These are phyloP conservation scores for Astrocystis sublimbata DNA, from an alignment of 495 filamentous ascomycete genomes.

Conservation along the genomic window DNA sequence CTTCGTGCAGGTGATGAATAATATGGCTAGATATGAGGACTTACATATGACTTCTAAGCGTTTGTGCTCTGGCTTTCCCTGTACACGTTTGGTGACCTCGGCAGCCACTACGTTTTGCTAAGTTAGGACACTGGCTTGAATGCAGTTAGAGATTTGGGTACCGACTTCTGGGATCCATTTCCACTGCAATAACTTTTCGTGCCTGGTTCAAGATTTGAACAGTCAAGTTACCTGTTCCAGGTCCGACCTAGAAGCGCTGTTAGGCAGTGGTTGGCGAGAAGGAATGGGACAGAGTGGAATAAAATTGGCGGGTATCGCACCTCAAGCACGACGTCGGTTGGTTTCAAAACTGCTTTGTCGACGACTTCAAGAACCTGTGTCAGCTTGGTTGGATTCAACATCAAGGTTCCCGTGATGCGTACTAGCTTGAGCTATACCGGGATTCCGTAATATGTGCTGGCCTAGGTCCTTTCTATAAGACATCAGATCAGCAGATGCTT, in stretches of 20 bases:
- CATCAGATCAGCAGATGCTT: neutral
- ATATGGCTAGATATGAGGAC: neutral
- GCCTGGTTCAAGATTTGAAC: conserved; percentile 84
- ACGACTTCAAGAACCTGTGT: neutral
- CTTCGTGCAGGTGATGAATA: neutral
- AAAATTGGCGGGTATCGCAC: conserved; percentile 22
- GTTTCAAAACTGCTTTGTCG: conserved; percentile 75
- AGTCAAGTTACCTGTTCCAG: conserved; percentile 85
- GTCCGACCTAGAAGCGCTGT: conserved; percentile 26
- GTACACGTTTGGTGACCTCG: conserved; percentile 91
- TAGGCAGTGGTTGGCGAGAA: neutral
- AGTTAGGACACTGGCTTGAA: neutral
- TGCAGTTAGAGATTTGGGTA: neutral
- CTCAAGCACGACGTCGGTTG: conserved; percentile 69
- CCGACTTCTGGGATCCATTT: conserved; percentile 90
- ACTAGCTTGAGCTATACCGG: conserved; percentile 81
- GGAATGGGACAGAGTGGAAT: too few species aligned
- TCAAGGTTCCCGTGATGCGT: neutral
- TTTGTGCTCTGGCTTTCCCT: conserved; percentile 78
- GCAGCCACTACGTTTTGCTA: conserved; percentile 64
- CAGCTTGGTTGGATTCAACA: neutral
- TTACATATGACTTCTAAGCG: conserved; percentile 17
- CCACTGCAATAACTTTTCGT: conserved; percentile 81
- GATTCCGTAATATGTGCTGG: conserved; percentile 96
- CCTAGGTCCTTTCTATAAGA: conserved; percentile 74